These are phyloP conservation scores for Tephrocybe sp. DNA, from an alignment of 768 basidiomycete genomes.

Conservation along the genomic window DNA sequence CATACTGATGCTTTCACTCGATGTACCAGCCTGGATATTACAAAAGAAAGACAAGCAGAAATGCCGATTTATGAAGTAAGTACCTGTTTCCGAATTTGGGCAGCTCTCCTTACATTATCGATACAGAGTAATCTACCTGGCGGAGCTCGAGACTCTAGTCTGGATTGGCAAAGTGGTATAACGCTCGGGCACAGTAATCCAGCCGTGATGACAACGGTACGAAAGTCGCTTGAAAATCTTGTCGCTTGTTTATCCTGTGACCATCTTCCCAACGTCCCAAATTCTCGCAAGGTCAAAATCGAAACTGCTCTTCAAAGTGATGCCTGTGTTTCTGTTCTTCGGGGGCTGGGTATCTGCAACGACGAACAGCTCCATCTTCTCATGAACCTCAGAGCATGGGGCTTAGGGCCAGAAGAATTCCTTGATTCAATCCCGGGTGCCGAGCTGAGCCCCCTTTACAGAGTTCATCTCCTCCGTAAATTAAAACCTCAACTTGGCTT, in stretches of 20 bases:
- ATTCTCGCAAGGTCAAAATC: not conserved
- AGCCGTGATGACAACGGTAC: not conserved
- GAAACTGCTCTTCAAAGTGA: not conserved
- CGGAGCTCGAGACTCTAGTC: too few species aligned
- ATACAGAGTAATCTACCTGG: too few species aligned
- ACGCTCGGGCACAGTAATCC: too few species aligned
- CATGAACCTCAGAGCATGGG: not conserved
- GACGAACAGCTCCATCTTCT: conserved; percentile 7
- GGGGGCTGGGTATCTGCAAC: conserved; percentile 2
- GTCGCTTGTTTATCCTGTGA: conserved; percentile 6
- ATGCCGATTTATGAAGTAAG: too few species aligned
- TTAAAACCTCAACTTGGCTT: not conserved
- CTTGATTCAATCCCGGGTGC: conserved; percentile 2
- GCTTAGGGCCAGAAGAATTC: not conserved
- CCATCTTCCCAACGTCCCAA: not conserved
- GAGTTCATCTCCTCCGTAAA: not conserved
- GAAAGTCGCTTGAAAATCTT: not conserved
- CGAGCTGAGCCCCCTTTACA: conserved; percentile 1
- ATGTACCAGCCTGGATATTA: not conserved
- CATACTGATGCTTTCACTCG: not conserved
- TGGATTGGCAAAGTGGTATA: too few species aligned
- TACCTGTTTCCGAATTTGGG: too few species aligned
- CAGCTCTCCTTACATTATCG: too few species aligned
- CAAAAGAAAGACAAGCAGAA: too few species aligned
- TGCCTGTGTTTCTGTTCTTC: not conserved